Conservation (phyloP, 2,329 filamentous ascomycete genomes). For the Talaromyces sp. region DNA sequence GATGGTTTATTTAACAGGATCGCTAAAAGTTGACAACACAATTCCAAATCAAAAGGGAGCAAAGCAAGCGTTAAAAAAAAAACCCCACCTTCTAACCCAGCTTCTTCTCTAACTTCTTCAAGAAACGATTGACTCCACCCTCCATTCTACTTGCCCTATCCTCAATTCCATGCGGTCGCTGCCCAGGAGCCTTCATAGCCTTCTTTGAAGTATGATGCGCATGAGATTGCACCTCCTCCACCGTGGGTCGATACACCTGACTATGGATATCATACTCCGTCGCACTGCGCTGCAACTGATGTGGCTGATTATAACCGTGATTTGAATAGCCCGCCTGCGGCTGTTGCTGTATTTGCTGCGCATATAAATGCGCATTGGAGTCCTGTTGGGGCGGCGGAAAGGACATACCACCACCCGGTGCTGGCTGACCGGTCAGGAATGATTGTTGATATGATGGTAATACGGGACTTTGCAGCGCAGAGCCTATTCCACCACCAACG, state of each 20-base stretch:
- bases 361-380: conserved; percentile 38
- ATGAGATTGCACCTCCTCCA: conserved; percentile 42
- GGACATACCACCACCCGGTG: conserved; percentile 29
- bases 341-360: conserved; percentile 31
- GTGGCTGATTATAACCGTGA: conserved; percentile 45
- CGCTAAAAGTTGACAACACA: not conserved
- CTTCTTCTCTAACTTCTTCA: conserved; percentile 51
- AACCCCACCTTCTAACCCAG: conserved; percentile 14
- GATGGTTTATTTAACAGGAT: not conserved
- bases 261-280: conserved; percentile 49
- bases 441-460: conserved; percentile 34
- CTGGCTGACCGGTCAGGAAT: conserved; percentile 19
- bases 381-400: conserved; percentile 26
- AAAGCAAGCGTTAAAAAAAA: not conserved
- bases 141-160: conserved; percentile 44
- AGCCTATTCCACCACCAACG: conserved; percentile 5
- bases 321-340: conserved; percentile 42
- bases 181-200: conserved; percentile 35
- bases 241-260: conserved; percentile 51
- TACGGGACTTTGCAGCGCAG: conserved; percentile 31
- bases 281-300: conserved; percentile 21
- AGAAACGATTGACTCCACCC: conserved; percentile 47
- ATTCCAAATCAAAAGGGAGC: not conserved
- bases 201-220: conserved; percentile 42
- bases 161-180: conserved; percentile 41